These are phyloP conservation scores for Rhipidocladum racemiflorum DNA, from an alignment of 176 grass and related monocot species.

Conservation along the genomic window DNA sequence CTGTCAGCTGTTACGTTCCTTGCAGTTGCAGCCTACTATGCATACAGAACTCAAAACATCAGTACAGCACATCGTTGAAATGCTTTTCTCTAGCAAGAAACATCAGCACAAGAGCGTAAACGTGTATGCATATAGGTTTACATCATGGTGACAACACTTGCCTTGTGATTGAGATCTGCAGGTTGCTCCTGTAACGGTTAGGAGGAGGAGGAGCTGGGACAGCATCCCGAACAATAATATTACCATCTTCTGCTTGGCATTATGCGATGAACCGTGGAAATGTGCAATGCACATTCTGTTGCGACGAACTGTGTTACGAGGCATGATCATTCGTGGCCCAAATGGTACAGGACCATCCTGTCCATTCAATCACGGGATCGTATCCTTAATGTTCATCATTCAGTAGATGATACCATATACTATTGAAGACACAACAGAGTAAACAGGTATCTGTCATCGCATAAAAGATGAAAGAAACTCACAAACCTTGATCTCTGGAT, in stretches of 20 bases:
- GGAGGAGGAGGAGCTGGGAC: neutral
- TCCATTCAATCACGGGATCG: too few species aligned
- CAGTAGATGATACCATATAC: neutral
- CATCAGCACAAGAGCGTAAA: neutral
- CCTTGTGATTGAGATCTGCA: neutral
- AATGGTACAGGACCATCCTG: too few species aligned
- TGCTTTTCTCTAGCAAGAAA: too few species aligned
- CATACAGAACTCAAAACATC: neutral
- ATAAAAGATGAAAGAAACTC: neutral
- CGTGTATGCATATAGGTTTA: neutral
- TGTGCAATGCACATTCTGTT: neutral
- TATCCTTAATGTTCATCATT: neutral
- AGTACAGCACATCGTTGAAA: too few species aligned
- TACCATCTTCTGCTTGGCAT: neutral
- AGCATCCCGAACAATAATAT: neutral
- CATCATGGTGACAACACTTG: neutral
- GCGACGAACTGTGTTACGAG: neutral
- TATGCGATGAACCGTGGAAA: neutral
- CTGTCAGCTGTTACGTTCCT: neutral
- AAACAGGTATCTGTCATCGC: neutral
- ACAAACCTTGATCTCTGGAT: constrained; percentile 89
- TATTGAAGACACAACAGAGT: neutral
- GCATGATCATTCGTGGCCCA: neutral
- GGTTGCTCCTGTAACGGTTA: neutral
- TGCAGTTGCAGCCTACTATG: neutral